Conservation (phyloP, 2,329 filamentous ascomycete species). For the Aspergillus terreus region DNA sequence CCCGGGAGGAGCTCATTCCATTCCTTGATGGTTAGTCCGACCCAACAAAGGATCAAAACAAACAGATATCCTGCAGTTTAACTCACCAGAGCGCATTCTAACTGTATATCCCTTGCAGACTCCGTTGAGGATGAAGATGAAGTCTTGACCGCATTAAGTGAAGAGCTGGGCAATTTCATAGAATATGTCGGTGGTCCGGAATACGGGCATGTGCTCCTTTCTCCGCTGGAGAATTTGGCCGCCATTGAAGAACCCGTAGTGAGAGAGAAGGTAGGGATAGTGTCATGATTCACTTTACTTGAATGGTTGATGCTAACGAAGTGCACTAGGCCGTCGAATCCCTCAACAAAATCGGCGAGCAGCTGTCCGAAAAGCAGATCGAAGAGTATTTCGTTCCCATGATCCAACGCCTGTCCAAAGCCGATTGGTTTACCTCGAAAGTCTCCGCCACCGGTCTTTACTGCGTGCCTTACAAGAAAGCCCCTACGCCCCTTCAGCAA, state of each 20-base stretch:
- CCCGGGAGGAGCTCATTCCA: constrained; percentile 95
- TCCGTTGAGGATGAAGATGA: constrained; percentile 99
- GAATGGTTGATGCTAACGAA: not conserved
- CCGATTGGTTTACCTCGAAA: constrained; percentile 99
- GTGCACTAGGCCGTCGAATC: constrained; percentile 82
- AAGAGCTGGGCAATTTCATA: constrained; percentile 93
- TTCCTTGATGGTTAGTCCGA: constrained; percentile 86
- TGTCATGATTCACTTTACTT: not conserved
- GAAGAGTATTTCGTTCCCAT: constrained; percentile 97
- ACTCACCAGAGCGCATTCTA: constrained; percentile 7
- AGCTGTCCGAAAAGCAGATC: constrained; percentile 86
- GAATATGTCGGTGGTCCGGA: constrained; percentile 95
- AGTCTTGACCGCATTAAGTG: constrained; percentile 92
- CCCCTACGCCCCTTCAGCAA: constrained; percentile 82
- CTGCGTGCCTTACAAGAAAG: constrained; percentile 88
- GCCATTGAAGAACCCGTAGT: constrained; percentile 98
- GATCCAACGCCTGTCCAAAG: constrained; percentile 92
- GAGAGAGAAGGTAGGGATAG: constrained; percentile 77
- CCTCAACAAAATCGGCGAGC: constrained; percentile 96
- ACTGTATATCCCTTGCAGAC: constrained; percentile 56
- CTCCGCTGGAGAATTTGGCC: constrained; percentile 93
- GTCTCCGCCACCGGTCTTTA: constrained; percentile 96
- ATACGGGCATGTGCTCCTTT: constrained; percentile 92
- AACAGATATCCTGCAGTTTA: constrained; percentile 2
- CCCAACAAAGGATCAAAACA: constrained; percentile 6